phyloP scores from a whole-genome alignment of 352 stramenopile species.

The Pythium guiyangense region DNA sequence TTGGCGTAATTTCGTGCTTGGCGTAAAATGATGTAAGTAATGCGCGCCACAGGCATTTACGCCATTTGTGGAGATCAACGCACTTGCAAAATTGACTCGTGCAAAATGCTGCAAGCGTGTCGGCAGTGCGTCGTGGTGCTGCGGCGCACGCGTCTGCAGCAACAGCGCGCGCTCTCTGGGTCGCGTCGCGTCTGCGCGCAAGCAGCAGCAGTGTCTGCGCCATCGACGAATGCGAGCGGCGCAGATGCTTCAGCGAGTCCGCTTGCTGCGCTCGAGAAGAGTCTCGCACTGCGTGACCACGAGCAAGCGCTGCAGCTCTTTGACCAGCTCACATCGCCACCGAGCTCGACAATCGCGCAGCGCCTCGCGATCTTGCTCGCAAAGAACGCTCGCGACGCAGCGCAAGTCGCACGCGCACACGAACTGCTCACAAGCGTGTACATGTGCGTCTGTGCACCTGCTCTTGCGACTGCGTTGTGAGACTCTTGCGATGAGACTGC shows the following conservation, averaged over 20 bases:
- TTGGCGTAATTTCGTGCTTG: no score
- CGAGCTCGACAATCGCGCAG: conserved; percentile 32
- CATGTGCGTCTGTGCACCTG: conserved; percentile 9
- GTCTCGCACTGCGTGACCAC: conserved; percentile 24
- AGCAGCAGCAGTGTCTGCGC: no score
- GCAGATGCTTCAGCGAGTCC: neutral
- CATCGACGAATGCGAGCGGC: no score
- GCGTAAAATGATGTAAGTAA: no score
- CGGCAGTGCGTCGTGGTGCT: no score
- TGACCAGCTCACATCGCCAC: conserved; percentile 32
- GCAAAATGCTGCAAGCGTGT: no score
- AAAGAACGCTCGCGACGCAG: conserved; percentile 35
- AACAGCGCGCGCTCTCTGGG: no score
- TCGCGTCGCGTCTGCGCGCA: no score
- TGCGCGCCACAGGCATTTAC: no score
- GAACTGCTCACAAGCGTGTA: conserved; percentile 32
- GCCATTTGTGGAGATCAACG: no score
- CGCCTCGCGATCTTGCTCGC: conserved; percentile 59
- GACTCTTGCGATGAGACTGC: neutral
- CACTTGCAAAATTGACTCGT: no score
- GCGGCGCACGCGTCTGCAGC: no score
- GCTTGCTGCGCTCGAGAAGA: conserved; percentile 26
- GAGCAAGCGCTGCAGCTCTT: conserved; percentile 42
- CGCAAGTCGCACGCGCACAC: conserved; percentile 20
- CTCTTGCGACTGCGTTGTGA: neutral